Evolutionary conservation across 257 asterid genomes (phyloP), one percentile per base, ranked within the genome.

Genomic region (Linaria vulgaris): DNA sequence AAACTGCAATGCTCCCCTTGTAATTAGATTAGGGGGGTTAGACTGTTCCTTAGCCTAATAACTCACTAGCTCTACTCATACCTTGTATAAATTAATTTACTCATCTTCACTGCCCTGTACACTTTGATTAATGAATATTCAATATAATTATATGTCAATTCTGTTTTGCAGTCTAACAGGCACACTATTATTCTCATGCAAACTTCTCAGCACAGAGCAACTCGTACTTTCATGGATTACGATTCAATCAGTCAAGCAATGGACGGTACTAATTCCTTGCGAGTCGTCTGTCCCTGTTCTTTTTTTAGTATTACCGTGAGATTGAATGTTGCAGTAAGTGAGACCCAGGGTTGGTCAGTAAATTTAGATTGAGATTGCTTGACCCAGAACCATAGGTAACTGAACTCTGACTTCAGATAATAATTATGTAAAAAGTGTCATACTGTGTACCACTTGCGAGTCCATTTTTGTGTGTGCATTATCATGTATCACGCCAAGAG

Each of bases 141-240:
- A n/a, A n/a, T n/a, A n/a, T n/a, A n/a, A n/a, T 34, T 34, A 3
- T 34, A 11, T 34, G 41, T 8, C 10, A 8, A 7, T 55, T 44
- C 21, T 54, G 13, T 74, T 6, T 30, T 88, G 85, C 88, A 91
- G 98, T 84, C 95, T 24, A 84, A 82, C 65, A 83, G 82, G 87
- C 96, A 91, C 72, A 91, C 96, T 10, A 88, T 91, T 71, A 71
- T 91, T 79, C 95, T 91, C 57, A 88, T 88, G 90, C 98, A 91
- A 78, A 61, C 95, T 56, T 88, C 96, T 52, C 96, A 67, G 44
- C 54, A 73, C 80, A 75, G 95, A 80, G 88, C 90, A 65, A 78
- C 92, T 66, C 98, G 98, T 37, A 91, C 96, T 31, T 91, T 91
- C 78, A 91, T 88, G 96, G 98, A 91, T 71, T 91, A 82, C 54